These are phyloP conservation scores for Penicillium roqueforti DNA, from an alignment of 495 filamentous ascomycete genomes.

Conservation along the genomic window DNA sequence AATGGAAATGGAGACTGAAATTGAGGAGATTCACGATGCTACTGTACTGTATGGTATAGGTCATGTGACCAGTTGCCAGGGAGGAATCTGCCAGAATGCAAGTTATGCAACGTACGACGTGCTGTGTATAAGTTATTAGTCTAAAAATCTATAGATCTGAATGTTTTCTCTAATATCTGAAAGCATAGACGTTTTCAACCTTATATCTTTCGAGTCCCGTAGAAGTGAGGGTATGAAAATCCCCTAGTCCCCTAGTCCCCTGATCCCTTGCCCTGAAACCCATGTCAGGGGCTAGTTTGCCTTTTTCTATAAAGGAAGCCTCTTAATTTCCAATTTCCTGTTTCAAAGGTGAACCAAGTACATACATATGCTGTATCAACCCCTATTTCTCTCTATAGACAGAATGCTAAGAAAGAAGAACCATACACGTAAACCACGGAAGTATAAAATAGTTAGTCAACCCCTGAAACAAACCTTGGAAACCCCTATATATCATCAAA, in stretches of 20 bases:
- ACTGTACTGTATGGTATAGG: conserved; percentile 5
- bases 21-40: background rate
- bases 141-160: background rate
- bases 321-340: background rate
- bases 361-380: background rate
- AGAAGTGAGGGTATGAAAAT: background rate
- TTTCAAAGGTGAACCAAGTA: no score
- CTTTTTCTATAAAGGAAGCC: background rate
- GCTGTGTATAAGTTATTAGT: background rate
- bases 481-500: background rate
- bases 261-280: background rate
- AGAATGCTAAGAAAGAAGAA: no score
- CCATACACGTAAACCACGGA: background rate
- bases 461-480: background rate
- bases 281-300: background rate
- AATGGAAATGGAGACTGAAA: background rate
- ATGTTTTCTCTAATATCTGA: background rate
- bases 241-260: no score
- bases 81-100: conserved; percentile 8
- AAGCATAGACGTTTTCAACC: background rate
- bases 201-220: background rate
- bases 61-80: conserved; percentile 11
- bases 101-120: background rate
- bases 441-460: background rate
- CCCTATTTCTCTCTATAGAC: background rate